Evolutionary conservation across 495 filamentous ascomycete species (phyloP).

Genomic region (Bathelium albidoporum): DNA sequence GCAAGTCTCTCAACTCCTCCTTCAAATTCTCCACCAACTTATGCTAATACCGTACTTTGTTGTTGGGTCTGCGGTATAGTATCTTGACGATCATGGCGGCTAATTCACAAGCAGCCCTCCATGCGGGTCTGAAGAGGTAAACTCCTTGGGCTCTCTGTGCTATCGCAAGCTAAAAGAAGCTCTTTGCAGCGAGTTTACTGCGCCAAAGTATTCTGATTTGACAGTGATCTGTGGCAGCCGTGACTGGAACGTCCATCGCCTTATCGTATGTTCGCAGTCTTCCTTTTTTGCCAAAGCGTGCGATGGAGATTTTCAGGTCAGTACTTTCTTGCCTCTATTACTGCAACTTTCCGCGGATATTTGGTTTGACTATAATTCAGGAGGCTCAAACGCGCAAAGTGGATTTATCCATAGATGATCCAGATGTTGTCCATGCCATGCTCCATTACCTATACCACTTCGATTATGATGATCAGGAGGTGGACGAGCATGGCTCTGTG

Average conservation of each 20-base stretch:
- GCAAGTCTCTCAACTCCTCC: no score
- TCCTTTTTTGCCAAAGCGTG: slow-evolving; percentile 31
- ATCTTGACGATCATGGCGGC: no score
- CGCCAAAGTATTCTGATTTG: slow-evolving; percentile 31
- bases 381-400: slow-evolving; percentile 6
- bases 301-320: slow-evolving; percentile 29
- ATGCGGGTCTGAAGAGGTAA: background rate
- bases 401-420: slow-evolving; percentile 10
- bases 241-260: slow-evolving; percentile 32
- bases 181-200: background rate
- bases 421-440: slow-evolving; percentile 10
- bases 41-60: no score
- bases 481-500: background rate
- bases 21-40: no score
- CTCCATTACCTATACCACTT: slow-evolving; percentile 12
- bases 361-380: background rate
- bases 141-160: no score
- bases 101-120: background rate
- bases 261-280: slow-evolving; percentile 33
- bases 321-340: no score
- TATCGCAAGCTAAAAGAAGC: background rate
- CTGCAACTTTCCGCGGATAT: no score
- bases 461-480: background rate
- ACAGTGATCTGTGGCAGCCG: slow-evolving; percentile 27
- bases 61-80: no score